Evolutionary conservation across 805 yeast genomes (phyloP), one percentile per base, ranked within the genome.

Genomic region (Candida adriatica): DNA sequence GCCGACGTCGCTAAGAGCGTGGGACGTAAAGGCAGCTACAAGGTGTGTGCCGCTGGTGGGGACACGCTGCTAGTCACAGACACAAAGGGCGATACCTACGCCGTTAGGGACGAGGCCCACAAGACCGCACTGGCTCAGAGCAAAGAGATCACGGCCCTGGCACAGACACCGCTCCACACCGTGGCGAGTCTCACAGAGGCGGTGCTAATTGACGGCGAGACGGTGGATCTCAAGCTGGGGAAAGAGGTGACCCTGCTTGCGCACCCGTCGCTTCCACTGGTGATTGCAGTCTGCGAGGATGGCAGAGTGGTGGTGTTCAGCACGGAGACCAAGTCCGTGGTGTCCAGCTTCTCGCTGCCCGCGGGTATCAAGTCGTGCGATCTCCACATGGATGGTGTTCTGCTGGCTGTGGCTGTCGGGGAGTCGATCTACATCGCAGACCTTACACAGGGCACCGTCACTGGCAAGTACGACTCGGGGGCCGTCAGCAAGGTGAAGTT

Each of bases 301-400:
- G 52, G 51, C 8, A 30, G 47, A 6, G 48, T 61, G 50, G 28
- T 46, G 3, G 13, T 49, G 9, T 13, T 45, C 13, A 34, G 48
- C 29, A 14, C 29, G 6, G 21, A 33, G 1, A 13, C 30, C 5
- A 3, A 11, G 4, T 6, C 7, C n/a, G 27, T 27, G 5, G 31
- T 24, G 5, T 33, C 19, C 24, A 18, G 33, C 8, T 16, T 26
- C 13, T 17, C 28, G 11, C 23, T 42, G 16, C 36, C 41, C 11
- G 17, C 16, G 6, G 22, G 21, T 9, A 17, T 37, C 9, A 13
- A 34, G 21, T 4, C 37, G 31, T 33, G 43, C 20, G 39, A 39
- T 29, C 25, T 69, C n/a, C 75, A 68, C 40, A 59, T 59, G 5
- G 75, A 69, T 47, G 75, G 75, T 17, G 66, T 63, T 2, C 47